Conservation (phyloP, 371 early-diverging fungal species). For the Sporodiniella umbellata region DNA sequence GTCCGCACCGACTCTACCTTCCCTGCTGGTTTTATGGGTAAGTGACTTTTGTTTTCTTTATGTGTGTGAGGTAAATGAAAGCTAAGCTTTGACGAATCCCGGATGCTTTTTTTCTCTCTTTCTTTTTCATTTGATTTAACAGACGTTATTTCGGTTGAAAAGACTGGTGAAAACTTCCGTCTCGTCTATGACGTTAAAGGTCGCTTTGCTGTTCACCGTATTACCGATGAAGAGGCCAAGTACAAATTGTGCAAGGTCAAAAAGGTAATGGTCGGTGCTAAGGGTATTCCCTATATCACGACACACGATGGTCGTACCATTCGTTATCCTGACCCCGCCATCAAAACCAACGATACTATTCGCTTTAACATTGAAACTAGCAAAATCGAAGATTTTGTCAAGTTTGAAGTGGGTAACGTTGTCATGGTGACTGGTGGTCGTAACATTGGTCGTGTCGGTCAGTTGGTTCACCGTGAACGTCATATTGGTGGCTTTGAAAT, state of each 20-base stretch:
- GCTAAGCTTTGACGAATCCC: conserved; percentile 52
- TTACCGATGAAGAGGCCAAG: conserved; percentile 97
- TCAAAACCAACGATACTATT: conserved; percentile 99
- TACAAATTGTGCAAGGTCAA: conserved; percentile 99
- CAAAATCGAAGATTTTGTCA: conserved; percentile 93
- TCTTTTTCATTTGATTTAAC: conserved; percentile 22
- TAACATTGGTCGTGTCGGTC: conserved; percentile 99
- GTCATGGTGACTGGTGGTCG: conserved; percentile 98
- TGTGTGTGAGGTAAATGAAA: conserved; percentile 16
- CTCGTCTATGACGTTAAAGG: conserved; percentile 99
- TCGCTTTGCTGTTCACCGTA: conserved; percentile 99
- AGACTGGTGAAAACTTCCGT: conserved; percentile 99
- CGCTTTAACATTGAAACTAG: conserved; percentile 94
- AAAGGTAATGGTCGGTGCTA: conserved; percentile 88
- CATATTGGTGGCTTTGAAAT: conserved; percentile 98
- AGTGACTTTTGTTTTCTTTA: conserved; percentile 12
- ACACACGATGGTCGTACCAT: conserved; percentile 99
- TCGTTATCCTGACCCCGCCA: conserved; percentile 99
- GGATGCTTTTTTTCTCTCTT: conserved; percentile 36
- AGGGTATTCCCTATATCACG: conserved; percentile 95
- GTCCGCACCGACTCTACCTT: conserved; percentile 97
- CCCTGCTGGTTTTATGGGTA: conserved; percentile 98
- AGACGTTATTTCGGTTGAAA: conserved; percentile 98
- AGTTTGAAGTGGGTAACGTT: conserved; percentile 96
- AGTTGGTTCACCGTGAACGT: conserved; percentile 95